phyloP scores from a whole-genome alignment of 2,329 filamentous ascomycete species.

The Pseudocercospora fuligena region DNA sequence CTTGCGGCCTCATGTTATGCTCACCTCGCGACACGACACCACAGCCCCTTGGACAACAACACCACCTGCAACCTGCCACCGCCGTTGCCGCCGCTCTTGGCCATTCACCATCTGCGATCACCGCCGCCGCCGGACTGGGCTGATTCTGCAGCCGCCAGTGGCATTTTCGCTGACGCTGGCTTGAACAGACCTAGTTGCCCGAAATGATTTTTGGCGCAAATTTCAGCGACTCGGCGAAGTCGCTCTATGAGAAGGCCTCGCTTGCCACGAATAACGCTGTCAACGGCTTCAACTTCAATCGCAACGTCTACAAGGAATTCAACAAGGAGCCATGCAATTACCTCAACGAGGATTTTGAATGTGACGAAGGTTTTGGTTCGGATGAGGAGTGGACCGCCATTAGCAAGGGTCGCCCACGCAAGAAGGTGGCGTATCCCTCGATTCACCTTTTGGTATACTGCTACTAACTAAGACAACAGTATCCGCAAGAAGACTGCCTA shows the following conservation, averaged over 20 bases:
- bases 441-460: neutral
- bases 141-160: neutral
- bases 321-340: conserved; percentile 7
- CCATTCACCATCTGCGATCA: neutral
- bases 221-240: conserved; percentile 9
- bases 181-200: neutral
- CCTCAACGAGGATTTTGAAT: conserved; percentile 14
- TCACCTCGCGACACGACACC: neutral
- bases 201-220: conserved; percentile 14
- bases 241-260: conserved; percentile 5
- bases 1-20: neutral
- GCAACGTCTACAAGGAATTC: conserved; percentile 6
- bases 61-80: neutral
- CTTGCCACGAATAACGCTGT: neutral
- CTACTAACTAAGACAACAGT: neutral
- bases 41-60: neutral
- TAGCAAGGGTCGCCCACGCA: neutral
- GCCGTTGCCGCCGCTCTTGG: neutral
- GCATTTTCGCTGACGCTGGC: neutral
- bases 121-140: neutral
- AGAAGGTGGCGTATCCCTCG: neutral
- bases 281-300: conserved; percentile 14
- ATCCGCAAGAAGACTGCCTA: conserved; percentile 13
- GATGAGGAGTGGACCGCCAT: conserved; percentile 16
- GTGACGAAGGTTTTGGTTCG: conserved; percentile 12